Base-by-base conservation (phyloP, 371 early-diverging fungal genomes). In the Furculomyces boomerangus region DNA sequence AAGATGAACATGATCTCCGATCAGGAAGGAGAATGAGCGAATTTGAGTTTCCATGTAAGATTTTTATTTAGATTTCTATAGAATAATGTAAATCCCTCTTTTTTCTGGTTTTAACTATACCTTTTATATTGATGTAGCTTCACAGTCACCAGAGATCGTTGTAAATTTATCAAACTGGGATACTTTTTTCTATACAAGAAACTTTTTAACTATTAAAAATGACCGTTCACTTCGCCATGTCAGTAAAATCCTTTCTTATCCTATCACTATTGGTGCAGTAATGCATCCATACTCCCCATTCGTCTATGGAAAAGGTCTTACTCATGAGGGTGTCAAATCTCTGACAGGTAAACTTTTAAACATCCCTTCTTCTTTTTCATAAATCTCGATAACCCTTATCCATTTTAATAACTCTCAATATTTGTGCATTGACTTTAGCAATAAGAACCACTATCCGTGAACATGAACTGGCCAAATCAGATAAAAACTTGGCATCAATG, bases 131-230 rank as follows among this genome's bases (percentile, higher is more conserved):
- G 8, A 35, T 30, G 46, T 53, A 81, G 78, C 76, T 57, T 71
- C 79, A 22, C 84, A 84, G 66, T 77, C 77, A 26, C 75, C 78
- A 30, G 88, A 88, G 69, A 79, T 83, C 57, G 74, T 79, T 8
- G 76, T 86, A 56, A 88, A 85, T 61, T 69, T 88, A 71, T 75
- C 75, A 43, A 82, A 75, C 60, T 88, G 88, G 88, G 85, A 86
- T 59, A 74, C 82, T 2, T 84, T 79, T 60, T 71, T 88, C 57
- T 84, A 84, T 63, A 88, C 88, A 43, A 80, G 88, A 57, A 75
- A 75, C 66, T 88, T 88, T 61, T 79, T 79, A 30, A 80, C 78
- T 50, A 74, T 84, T 70, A 80, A 79, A 60, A 76, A 77, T 37
- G 77, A 77, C 30, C 75, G 84, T 53, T 77, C 84, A 2, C 76